These are phyloP conservation scores for Sungouiella thailandica DNA, from an alignment of 805 yeast genomes.

Conservation along the genomic window DNA sequence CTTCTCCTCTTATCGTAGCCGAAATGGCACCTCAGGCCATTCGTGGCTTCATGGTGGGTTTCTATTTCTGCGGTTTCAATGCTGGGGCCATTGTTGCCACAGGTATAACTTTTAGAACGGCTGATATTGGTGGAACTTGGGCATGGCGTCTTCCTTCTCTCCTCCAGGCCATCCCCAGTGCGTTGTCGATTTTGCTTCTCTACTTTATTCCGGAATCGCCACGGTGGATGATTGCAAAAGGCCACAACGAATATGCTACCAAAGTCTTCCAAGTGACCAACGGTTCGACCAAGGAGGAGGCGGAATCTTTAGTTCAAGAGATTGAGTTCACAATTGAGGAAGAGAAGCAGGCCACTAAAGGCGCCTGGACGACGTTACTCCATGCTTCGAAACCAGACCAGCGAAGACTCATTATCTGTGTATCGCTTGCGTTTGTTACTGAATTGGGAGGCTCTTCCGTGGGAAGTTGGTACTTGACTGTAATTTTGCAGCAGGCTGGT, in stretches of 20 bases:
- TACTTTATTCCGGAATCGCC: not conserved
- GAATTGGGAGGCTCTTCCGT: not conserved
- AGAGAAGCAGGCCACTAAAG: not conserved
- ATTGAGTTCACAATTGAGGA: not conserved
- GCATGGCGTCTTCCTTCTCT: not conserved
- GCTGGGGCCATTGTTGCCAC: not conserved
- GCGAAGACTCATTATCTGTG: not conserved
- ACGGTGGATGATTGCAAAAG: not conserved
- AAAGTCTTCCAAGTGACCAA: not conserved
- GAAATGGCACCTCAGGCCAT: not conserved
- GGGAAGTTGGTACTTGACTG: not conserved
- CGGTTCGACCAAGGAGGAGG: not conserved
- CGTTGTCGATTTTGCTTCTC: not conserved
- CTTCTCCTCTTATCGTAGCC: not conserved
- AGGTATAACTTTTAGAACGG: not conserved
- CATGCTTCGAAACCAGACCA: not conserved
- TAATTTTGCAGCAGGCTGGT: not conserved
- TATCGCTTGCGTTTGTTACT: not conserved
- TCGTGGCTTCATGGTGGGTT: not conserved
- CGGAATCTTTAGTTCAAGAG: not conserved
- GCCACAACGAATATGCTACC: not conserved
- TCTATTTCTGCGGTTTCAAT: not conserved
- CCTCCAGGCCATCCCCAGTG: not conserved
- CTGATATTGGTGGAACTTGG: not conserved
- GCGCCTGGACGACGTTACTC: not conserved